A percentile compares a stretch with the other conserved stretches of the same genome.
phyloP scores from a whole-genome alignment of 1,284 basidiomycete species.

The Sanghuangporus baumii region DNA sequence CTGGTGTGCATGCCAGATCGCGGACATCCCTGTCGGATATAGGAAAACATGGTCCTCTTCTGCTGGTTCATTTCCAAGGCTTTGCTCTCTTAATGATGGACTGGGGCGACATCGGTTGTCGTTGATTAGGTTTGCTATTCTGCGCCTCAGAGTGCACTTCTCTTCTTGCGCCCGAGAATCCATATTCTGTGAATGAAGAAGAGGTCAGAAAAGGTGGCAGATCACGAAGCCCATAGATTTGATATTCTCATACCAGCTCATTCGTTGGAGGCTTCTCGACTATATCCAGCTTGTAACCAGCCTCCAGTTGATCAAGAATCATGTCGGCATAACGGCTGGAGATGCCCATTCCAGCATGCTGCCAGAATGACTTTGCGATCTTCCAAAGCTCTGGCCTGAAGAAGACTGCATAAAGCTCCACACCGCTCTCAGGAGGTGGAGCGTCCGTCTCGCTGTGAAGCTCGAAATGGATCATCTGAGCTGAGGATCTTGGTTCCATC shows the following conservation, averaged over 20 bases:
- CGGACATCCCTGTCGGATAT: conserved; percentile 86
- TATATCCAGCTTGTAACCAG: background rate
- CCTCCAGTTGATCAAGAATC: conserved; percentile 52
- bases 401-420: conserved; percentile 76
- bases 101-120: background rate
- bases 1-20: conserved; percentile 90
- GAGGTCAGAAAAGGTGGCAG: too few relatives aligned
- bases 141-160: background rate
- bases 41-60: conserved; percentile 88
- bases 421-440: conserved; percentile 27
- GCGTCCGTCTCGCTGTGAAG: conserved; percentile 31
- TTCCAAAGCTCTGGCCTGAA: conserved; percentile 62
- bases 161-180: background rate
- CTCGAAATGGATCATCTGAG: conserved; percentile 71
- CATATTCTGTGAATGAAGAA: background rate
- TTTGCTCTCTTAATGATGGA: conserved; percentile 38
- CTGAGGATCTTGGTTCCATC: conserved; percentile 35
- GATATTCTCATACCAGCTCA: background rate
- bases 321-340: conserved; percentile 84
- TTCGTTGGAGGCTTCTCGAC: background rate
- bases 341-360: conserved; percentile 89
- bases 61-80: conserved; percentile 46
- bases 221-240: background rate
- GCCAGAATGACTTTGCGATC: conserved; percentile 91
- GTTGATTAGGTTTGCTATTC: conserved; percentile 10